Conservation (phyloP, 2,329 filamentous ascomycete genomes). For the Cladorrhinum sp. region DNA sequence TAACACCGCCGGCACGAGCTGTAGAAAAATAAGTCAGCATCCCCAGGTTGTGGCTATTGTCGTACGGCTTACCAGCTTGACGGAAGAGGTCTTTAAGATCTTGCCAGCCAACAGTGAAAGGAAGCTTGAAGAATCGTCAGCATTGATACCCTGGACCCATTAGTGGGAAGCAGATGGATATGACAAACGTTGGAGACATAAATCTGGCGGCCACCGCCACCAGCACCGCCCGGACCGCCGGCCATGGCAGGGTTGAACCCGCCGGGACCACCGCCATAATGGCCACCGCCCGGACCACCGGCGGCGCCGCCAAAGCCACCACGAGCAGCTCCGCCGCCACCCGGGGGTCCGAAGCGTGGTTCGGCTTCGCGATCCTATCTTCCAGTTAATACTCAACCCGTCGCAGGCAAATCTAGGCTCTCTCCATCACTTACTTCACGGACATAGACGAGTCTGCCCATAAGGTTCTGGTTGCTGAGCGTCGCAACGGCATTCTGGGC, state of each 20-base stretch:
- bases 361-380: slow-evolving; percentile 91
- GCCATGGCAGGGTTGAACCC: slow-evolving; percentile 55
- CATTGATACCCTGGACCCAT: neutral
- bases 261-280: slow-evolving; percentile 50
- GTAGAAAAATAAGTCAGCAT: slow-evolving; percentile 17
- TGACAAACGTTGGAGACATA: slow-evolving; percentile 96
- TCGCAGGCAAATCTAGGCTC: slow-evolving; percentile 4
- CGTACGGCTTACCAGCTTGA: slow-evolving; percentile 78
- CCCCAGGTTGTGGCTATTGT: neutral
- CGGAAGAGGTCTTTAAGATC: slow-evolving; percentile 98
- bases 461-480: slow-evolving; percentile 98
- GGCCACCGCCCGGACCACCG: slow-evolving; percentile 40
- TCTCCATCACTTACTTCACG: slow-evolving; percentile 69
- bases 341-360: slow-evolving; percentile 85
- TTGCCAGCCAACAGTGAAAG: slow-evolving; percentile 97
- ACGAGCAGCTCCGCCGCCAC: slow-evolving; percentile 57
- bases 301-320: slow-evolving; percentile 60
- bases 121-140: slow-evolving; percentile 61
- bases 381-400: slow-evolving; percentile 17
- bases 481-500: slow-evolving; percentile 95
- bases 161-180: slow-evolving; percentile 32
- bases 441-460: slow-evolving; percentile 98
- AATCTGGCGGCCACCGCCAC: slow-evolving; percentile 78
- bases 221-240: slow-evolving; percentile 39
- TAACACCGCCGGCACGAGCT: slow-evolving; percentile 71